These are phyloP conservation scores for Mortierella antarctica DNA, from an alignment of 192 early-diverging fungal genomes.

Conservation along the genomic window DNA sequence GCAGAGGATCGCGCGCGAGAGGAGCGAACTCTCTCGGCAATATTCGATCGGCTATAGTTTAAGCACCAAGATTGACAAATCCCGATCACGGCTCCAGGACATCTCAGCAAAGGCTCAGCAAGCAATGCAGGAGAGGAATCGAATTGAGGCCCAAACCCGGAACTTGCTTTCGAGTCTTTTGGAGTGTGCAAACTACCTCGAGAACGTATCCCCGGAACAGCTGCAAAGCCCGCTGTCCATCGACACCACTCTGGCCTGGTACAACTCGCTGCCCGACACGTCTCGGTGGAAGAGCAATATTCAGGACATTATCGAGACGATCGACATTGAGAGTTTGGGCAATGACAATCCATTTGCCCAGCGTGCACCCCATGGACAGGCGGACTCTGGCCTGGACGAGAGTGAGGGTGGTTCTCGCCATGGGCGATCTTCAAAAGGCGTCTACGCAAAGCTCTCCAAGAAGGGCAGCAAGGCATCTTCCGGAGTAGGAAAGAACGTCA, in stretches of 20 bases:
- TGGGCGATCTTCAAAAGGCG: conserved; percentile 39
- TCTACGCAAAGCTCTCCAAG: conserved; percentile 40
- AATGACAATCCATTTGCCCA: conserved; percentile 42
- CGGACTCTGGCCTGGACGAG: conserved; percentile 41
- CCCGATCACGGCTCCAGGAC: conserved; percentile 38
- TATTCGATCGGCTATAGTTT: conserved; percentile 50
- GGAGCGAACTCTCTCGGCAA: conserved; percentile 50
- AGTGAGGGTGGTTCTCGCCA: conserved; percentile 39
- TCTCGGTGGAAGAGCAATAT: conserved; percentile 50
- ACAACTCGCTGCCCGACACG: conserved; percentile 40
- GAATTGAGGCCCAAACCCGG: conserved; percentile 46
- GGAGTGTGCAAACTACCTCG: conserved; percentile 50
- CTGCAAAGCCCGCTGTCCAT: conserved; percentile 44
- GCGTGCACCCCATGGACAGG: conserved; percentile 15
- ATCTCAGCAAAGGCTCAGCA: conserved; percentile 42
- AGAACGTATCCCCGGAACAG: conserved; percentile 36
- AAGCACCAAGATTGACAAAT: conserved; percentile 48
- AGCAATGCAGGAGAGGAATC: conserved; percentile 25
- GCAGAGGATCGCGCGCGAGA: conserved; percentile 29
- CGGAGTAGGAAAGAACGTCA: conserved; percentile 32
- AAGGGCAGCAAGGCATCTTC: conserved; percentile 8
- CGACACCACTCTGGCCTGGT: conserved; percentile 49
- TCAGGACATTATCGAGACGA: conserved; percentile 51
- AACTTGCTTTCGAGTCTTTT: conserved; percentile 44
- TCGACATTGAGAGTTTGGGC: conserved; percentile 28